Percentiles rank a stretch among this genome's conserved stretches.
Evolutionary conservation across 2,329 filamentous ascomycete species (phyloP).

Genomic region (Myriosclerotinia curreyana): DNA sequence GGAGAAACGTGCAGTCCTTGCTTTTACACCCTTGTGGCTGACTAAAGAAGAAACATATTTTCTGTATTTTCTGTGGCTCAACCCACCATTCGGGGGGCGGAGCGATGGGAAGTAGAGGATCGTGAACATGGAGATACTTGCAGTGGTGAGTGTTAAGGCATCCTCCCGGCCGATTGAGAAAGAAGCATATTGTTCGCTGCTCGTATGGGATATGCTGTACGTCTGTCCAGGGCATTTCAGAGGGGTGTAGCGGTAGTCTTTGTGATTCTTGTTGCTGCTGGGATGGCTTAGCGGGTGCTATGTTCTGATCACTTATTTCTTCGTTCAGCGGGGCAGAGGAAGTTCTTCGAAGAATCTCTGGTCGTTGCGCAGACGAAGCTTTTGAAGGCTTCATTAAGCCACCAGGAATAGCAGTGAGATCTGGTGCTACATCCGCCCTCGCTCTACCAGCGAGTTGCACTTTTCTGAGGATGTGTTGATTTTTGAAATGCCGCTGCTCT

Average conservation of each 20-base stretch:
- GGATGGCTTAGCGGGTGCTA: not conserved
- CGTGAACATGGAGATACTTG: conserved; percentile 2
- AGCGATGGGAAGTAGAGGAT: not conserved
- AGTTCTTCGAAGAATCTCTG: conserved; percentile 24
- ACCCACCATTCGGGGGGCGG: not conserved
- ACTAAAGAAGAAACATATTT: not conserved
- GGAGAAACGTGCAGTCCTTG: not conserved
- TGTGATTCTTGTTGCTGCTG: conserved; percentile 1
- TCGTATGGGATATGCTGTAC: conserved; percentile 14
- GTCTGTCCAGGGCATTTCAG: conserved; percentile 12
- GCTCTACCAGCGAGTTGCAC: conserved; percentile 46
- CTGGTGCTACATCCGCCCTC: conserved; percentile 45
- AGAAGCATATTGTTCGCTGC: conserved; percentile 8
- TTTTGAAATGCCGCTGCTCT: conserved; percentile 44
- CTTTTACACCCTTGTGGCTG: not conserved
- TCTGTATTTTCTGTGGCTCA: not conserved
- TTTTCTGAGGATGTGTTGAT: conserved; percentile 42
- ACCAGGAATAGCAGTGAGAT: conserved; percentile 37
- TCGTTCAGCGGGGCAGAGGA: not conserved
- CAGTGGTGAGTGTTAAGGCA: not conserved
- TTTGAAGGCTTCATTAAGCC: conserved; percentile 33
- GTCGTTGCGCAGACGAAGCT: conserved; percentile 22
- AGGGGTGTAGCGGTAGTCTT: conserved; percentile 6
- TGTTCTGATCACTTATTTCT: not conserved
- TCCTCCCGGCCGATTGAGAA: not conserved